A percentile compares a stretch with the other conserved stretches of the same genome.
Evolutionary conservation across 495 filamentous ascomycete genomes (phyloP).

Genomic region (Tuber borchii): DNA sequence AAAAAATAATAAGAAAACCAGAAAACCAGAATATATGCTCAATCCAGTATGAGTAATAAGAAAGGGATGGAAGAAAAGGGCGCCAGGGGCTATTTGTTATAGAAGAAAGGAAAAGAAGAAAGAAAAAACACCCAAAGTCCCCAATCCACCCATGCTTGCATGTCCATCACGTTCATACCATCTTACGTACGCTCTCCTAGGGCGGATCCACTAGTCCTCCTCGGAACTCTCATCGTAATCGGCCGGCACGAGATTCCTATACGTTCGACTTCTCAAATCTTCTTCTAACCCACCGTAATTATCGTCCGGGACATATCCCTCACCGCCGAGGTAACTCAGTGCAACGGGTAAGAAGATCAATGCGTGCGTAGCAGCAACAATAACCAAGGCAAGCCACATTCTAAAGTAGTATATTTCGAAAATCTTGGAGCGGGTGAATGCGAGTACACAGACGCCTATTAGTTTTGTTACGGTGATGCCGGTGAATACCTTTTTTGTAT

Average conservation of each 20-base stretch:
- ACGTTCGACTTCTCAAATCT: slow-evolving; percentile 52
- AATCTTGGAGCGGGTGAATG: slow-evolving; percentile 93
- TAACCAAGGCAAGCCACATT: slow-evolving; percentile 84
- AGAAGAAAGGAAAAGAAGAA: not conserved
- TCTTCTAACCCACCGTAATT: slow-evolving; percentile 74
- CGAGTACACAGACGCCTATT: slow-evolving; percentile 83
- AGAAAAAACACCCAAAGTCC: not conserved
- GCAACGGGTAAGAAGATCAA: slow-evolving; percentile 88
- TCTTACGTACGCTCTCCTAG: not conserved
- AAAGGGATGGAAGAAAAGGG: not conserved
- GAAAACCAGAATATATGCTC: not conserved
- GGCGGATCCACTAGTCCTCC: slow-evolving; percentile 26
- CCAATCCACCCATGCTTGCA: not conserved
- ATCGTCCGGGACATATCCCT: slow-evolving; percentile 75
- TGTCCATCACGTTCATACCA: not conserved
- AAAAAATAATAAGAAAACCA: not conserved
- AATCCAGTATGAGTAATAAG: not conserved
- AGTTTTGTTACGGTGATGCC: slow-evolving; percentile 96
- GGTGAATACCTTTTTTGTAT: slow-evolving; percentile 57
- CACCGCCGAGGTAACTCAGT: slow-evolving; percentile 76
- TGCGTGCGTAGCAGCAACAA: slow-evolving; percentile 82
- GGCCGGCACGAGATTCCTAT: slow-evolving; percentile 17
- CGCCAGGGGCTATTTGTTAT: not conserved
- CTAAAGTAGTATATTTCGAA: slow-evolving; percentile 99
- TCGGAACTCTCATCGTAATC: slow-evolving; percentile 28